These are phyloP conservation scores for Lachancea kluyveri DNA, from an alignment of 805 yeast genomes.

Conservation along the genomic window DNA sequence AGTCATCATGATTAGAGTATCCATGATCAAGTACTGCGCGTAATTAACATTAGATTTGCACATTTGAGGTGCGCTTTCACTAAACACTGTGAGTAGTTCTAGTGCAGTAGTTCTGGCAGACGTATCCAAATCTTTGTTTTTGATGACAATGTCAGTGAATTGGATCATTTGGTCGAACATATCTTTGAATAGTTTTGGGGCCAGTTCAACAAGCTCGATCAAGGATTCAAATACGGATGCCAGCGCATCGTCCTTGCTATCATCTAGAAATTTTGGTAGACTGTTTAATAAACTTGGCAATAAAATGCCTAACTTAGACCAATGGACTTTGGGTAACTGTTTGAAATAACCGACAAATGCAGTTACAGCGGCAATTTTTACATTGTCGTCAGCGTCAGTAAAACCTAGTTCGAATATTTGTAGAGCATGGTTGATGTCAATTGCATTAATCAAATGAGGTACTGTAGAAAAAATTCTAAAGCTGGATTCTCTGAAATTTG, in stretches of 20 bases:
- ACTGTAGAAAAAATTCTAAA: slow-evolving; percentile 82
- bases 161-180: slow-evolving; percentile 86
- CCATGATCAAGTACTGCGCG: slow-evolving; percentile 62
- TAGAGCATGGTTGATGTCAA: slow-evolving; percentile 47
- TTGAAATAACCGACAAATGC: slow-evolving; percentile 91
- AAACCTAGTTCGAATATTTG: slow-evolving; percentile 79
- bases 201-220: slow-evolving; percentile 85
- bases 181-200: slow-evolving; percentile 89
- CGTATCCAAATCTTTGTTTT: slow-evolving; percentile 73
- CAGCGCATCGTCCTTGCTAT: slow-evolving; percentile 74
- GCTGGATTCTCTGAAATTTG: slow-evolving; percentile 79
- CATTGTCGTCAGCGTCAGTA: slow-evolving; percentile 71
- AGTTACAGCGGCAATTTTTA: slow-evolving; percentile 83
- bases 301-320: slow-evolving; percentile 72
- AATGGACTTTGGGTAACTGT: slow-evolving; percentile 66
- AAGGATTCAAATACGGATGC: slow-evolving; percentile 84
- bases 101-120: slow-evolving; percentile 78
- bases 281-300: slow-evolving; percentile 82
- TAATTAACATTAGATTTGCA: slow-evolving; percentile 75
- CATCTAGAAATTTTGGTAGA: slow-evolving; percentile 74
- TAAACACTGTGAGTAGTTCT: slow-evolving; percentile 83
- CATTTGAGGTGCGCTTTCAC: slow-evolving; percentile 93
- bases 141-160: slow-evolving; percentile 78
- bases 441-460: slow-evolving; percentile 67
- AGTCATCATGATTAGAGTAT: slow-evolving; percentile 78